These are phyloP conservation scores for Trichosanthes cucumerina DNA, from an alignment of 306 rosid species.

Conservation along the genomic window DNA sequence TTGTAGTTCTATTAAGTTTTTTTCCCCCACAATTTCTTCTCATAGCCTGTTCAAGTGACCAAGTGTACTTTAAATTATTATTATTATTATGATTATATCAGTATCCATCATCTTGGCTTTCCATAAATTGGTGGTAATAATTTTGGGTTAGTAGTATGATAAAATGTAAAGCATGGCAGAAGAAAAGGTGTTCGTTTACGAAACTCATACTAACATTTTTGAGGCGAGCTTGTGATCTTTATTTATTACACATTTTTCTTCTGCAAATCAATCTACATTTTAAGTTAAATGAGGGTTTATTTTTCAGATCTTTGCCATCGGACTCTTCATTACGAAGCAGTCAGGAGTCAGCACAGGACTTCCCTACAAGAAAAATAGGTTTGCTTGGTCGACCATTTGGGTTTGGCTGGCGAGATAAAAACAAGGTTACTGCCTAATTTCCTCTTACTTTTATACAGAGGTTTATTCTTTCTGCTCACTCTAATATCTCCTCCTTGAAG, in stretches of 20 bases:
- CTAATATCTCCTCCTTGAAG: neutral
- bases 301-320: slow-evolving; percentile 51
- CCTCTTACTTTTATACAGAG: neutral
- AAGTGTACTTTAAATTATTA: neutral
- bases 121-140: neutral
- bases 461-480: neutral
- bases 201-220: neutral
- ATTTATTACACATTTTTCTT: neutral
- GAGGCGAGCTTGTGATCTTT: neutral
- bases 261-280: neutral
- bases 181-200: neutral
- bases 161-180: neutral
- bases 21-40: neutral
- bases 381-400: slow-evolving; percentile 94
- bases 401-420: slow-evolving; percentile 87
- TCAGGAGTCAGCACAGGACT: slow-evolving; percentile 51
- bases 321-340: slow-evolving; percentile 40
- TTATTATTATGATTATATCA: neutral
- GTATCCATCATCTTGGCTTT: neutral
- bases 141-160: neutral
- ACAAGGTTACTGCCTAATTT: slow-evolving; percentile 51
- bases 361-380: slow-evolving; percentile 56
- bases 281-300: slow-evolving; percentile 9
- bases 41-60: neutral
- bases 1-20: neutral